These are phyloP conservation scores for Anthracocystis walkeri DNA, from an alignment of 1,284 basidiomycete species.

Conservation along the genomic window DNA sequence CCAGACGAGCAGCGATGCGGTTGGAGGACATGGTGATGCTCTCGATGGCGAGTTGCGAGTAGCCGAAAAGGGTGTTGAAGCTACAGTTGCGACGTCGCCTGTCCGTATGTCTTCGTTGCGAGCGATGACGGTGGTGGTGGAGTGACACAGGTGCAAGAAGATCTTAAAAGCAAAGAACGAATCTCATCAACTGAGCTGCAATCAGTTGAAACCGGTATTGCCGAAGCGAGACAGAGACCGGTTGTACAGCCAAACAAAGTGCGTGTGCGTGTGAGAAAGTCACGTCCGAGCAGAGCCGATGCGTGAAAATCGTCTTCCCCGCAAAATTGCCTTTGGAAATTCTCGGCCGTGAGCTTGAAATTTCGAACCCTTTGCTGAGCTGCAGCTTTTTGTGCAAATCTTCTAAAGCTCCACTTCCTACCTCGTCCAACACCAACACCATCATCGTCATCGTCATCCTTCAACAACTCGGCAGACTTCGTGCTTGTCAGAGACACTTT, in stretches of 20 bases:
- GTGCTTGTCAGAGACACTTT: background rate
- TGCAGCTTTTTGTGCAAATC: constrained; percentile 9
- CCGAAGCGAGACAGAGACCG: constrained; percentile 24
- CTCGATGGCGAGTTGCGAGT: background rate
- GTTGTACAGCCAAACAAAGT: background rate
- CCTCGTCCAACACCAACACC: background rate
- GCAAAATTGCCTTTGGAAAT: constrained; percentile 5
- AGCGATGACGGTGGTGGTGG: background rate
- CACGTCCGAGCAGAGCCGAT: too few relatives aligned
- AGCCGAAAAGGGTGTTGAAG: background rate
- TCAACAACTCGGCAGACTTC: background rate
- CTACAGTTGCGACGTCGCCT: too few relatives aligned
- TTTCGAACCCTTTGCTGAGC: constrained; percentile 14
- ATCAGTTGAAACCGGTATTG: constrained; percentile 16
- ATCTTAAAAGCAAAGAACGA: too few relatives aligned
- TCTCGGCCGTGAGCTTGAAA: constrained; percentile 31
- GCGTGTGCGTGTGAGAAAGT: too few relatives aligned
- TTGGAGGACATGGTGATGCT: constrained; percentile 39
- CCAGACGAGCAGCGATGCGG: constrained; percentile 36
- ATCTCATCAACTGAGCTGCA: too few relatives aligned
- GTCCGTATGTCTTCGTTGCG: too few relatives aligned
- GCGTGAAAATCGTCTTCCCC: constrained; percentile 30
- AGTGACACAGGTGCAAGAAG: too few relatives aligned
- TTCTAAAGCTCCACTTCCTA: background rate
- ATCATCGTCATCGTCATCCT: background rate